A percentile compares a stretch with the other conserved stretches of the same genome.
These are phyloP conservation scores for Vanderwaltozyma polyspora DNA, from an alignment of 805 yeast species.

Conservation along the genomic window DNA sequence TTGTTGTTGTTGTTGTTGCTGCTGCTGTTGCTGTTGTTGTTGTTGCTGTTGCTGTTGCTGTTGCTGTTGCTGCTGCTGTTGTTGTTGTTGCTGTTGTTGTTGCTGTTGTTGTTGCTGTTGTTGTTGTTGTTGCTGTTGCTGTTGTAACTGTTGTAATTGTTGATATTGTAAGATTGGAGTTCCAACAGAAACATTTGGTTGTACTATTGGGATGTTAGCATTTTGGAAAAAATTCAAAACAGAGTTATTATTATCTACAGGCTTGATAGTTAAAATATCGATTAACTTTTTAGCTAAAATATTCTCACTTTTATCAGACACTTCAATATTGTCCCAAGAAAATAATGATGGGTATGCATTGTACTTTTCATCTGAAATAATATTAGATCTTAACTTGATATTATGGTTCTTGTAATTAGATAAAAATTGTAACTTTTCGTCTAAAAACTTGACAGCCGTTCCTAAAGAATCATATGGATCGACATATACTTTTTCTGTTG, in stretches of 20 bases:
- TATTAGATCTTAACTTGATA: conserved; percentile 30
- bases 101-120: conserved; percentile 20
- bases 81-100: conserved; percentile 20
- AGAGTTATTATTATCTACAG: conserved; percentile 24
- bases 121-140: conserved; percentile 6
- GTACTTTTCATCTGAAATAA: conserved; percentile 21
- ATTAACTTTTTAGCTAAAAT: conserved; percentile 25
- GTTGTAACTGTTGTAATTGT: conserved; percentile 14
- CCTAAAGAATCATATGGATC: conserved; percentile 38
- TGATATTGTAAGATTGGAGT: conserved; percentile 9
- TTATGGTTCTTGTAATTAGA: conserved; percentile 27
- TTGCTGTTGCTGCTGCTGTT: conserved; percentile 9
- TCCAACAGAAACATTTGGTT: conserved; percentile 2
- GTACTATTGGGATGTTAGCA: conserved; percentile 9
- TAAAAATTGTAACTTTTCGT: conserved; percentile 35
- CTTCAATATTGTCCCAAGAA: conserved; percentile 32
- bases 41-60: conserved; percentile 7
- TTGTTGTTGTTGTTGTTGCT: conserved; percentile 21
- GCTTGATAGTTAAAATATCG: conserved; percentile 28
- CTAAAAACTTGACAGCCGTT: conserved; percentile 37
- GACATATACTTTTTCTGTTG: conserved; percentile 28
- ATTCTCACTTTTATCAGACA: conserved; percentile 26
- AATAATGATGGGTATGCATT: conserved; percentile 36
- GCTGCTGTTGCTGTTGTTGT: conserved; percentile 22
- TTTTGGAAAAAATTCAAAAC: conserved; percentile 23